phyloP scores from a whole-genome alignment of 2,329 filamentous ascomycete genomes.

The Aspergillus sclerotialis region DNA sequence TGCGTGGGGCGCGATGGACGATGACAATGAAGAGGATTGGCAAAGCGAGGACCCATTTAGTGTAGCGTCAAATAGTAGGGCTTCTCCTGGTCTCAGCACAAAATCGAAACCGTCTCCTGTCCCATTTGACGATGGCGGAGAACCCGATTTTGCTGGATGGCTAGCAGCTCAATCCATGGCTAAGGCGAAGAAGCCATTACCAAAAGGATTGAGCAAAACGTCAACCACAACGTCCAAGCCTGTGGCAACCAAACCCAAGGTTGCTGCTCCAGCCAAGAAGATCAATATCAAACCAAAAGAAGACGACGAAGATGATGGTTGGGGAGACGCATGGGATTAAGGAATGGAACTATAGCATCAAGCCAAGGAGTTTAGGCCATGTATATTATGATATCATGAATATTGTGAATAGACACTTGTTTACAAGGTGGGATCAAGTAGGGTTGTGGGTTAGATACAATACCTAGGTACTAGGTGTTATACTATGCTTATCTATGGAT shows the following conservation, averaged over 20 bases:
- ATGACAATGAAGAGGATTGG: constrained; percentile 44
- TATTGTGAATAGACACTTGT: constrained; percentile 1
- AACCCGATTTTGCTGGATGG: constrained; percentile 96
- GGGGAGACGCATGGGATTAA: constrained; percentile 45
- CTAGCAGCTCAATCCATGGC: constrained; percentile 74
- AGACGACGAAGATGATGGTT: constrained; percentile 37
- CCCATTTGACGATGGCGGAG: constrained; percentile 72
- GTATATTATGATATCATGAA: constrained; percentile 4
- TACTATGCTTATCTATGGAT: neutral
- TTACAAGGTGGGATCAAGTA: too few relatives aligned
- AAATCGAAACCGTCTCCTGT: constrained; percentile 31
- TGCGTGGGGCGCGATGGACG: constrained; percentile 65
- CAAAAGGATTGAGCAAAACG: constrained; percentile 73
- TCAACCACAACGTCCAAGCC: constrained; percentile 31
- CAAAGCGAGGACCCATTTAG: constrained; percentile 36
- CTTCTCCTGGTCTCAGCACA: constrained; percentile 20
- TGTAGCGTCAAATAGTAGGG: constrained; percentile 24
- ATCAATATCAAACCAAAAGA: constrained; percentile 58
- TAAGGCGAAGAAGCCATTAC: constrained; percentile 66
- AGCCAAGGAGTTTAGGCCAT: constrained; percentile 1
- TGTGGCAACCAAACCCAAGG: constrained; percentile 39
- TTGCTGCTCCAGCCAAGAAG: constrained; percentile 52
- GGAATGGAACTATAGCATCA: neutral
- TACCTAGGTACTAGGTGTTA: neutral
- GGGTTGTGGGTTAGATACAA: too few relatives aligned